phyloP scores from a whole-genome alignment of 768 basidiomycete genomes.

The Suillus weaverae region DNA sequence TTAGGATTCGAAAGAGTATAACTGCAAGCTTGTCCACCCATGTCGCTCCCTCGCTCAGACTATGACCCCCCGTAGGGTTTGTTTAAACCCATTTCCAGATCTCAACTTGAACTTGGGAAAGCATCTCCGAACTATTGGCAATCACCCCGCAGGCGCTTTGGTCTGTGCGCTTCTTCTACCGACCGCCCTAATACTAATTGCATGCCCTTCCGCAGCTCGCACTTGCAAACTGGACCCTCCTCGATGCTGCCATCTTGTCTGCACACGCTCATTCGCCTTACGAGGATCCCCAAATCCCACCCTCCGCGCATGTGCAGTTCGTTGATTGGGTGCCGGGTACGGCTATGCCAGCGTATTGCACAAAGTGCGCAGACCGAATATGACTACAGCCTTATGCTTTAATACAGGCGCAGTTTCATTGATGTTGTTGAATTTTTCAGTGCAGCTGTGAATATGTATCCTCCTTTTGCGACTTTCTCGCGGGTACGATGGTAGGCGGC shows the following conservation, averaged over 20 bases:
- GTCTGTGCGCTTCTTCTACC: conserved; percentile 52
- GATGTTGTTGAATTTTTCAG: background rate
- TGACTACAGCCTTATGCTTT: conserved; percentile 87
- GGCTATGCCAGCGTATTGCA: conserved; percentile 44
- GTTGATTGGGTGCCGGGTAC: conserved; percentile 92
- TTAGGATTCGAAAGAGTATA: background rate
- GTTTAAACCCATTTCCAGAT: conserved; percentile 83
- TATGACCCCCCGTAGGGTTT: conserved; percentile 91
- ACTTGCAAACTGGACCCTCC: conserved; percentile 90
- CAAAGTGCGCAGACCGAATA: conserved; percentile 86
- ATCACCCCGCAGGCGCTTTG: conserved; percentile 88
- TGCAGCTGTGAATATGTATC: background rate
- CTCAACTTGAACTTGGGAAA: conserved; percentile 70
- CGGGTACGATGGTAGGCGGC: background rate
- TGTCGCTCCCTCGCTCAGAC: conserved; percentile 67
- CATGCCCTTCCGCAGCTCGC: conserved; percentile 66
- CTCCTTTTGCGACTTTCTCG: background rate
- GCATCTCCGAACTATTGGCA: conserved; percentile 79
- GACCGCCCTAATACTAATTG: conserved; percentile 1
- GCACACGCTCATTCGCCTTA: conserved; percentile 79
- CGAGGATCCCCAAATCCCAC: conserved; percentile 64
- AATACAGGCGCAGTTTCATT: background rate
- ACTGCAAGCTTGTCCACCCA: conserved; percentile 24
- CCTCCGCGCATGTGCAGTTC: conserved; percentile 83
- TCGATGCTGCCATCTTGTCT: conserved; percentile 90